A percentile compares a stretch with the other conserved stretches of the same genome.
phyloP scores from a whole-genome alignment of 345 rosid species.

The Draba incana region DNA sequence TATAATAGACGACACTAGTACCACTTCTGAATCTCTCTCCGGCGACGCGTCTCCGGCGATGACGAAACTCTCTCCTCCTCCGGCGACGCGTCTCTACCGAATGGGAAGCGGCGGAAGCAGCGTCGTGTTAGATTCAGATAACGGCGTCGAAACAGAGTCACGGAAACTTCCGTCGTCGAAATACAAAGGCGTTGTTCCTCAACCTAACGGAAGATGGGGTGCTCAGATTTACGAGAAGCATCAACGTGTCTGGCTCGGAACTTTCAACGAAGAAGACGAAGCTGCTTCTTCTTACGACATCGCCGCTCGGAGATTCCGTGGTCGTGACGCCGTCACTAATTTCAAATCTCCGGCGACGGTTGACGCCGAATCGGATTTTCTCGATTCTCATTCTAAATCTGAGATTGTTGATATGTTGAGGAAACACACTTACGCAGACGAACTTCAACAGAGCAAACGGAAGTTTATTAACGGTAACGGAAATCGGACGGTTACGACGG shows the following conservation, averaged over 20 bases:
- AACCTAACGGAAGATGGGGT: constrained; percentile 97
- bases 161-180: constrained; percentile 84
- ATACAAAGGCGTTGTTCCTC: constrained; percentile 92
- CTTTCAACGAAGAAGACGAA: constrained; percentile 80
- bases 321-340: constrained; percentile 83
- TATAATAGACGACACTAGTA: constrained; percentile 54
- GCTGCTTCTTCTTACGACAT: constrained; percentile 86
- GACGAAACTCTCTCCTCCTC: constrained; percentile 19
- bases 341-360: constrained; percentile 49
- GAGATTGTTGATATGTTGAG: constrained; percentile 95
- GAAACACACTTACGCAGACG: constrained; percentile 84
- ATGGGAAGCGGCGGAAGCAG: constrained; percentile 61
- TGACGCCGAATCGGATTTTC: constrained; percentile 54
- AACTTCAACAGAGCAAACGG: constrained; percentile 72
- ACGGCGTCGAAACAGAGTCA: constrained; percentile 80
- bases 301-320: constrained; percentile 86
- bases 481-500: constrained; percentile 25
- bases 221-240: constrained; percentile 98
- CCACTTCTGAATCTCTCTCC: constrained; percentile 49
- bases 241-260: constrained; percentile 93
- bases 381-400: constrained; percentile 76
- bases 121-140: constrained; percentile 60
- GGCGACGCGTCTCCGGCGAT: neutral
- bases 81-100: constrained; percentile 53
- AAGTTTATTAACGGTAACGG: constrained; percentile 45